Evolutionary conservation across 2,329 filamentous ascomycete genomes (phyloP).

Genomic region (Sporothrix mexicana): DNA sequence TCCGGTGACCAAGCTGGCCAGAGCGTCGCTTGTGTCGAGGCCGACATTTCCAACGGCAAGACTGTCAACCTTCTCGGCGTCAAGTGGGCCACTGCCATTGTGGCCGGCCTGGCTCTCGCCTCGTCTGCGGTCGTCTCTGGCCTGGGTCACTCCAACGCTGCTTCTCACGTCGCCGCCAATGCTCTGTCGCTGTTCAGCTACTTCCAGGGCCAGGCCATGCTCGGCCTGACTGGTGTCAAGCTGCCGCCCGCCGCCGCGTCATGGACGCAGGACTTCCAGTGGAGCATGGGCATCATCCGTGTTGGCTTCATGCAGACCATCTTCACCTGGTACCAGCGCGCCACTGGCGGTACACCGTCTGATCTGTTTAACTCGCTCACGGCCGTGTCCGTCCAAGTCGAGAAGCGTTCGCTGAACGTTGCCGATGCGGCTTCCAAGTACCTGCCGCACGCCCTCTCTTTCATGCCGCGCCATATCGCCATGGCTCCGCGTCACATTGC

Average conservation of each 20-base stretch:
- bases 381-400: conserved; percentile 74
- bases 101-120: conserved; percentile 73
- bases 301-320: conserved; percentile 78
- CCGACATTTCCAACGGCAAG: conserved; percentile 80
- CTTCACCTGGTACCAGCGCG: conserved; percentile 86
- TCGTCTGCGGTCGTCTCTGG: conserved; percentile 83
- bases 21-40: conserved; percentile 78
- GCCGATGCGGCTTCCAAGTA: conserved; percentile 43
- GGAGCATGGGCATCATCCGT: conserved; percentile 88
- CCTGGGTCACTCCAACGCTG: conserved; percentile 83
- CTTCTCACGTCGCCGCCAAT: conserved; percentile 84
- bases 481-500: conserved; percentile 43
- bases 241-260: conserved; percentile 81
- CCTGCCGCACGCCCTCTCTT: conserved; percentile 49
- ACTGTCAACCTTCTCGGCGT: conserved; percentile 81
- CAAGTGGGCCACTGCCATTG: conserved; percentile 79
- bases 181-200: conserved; percentile 83
- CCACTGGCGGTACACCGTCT: conserved; percentile 79
- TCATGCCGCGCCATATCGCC: conserved; percentile 51
- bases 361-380: conserved; percentile 72
- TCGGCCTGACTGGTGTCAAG: conserved; percentile 75
- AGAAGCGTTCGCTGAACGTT: conserved; percentile 56
- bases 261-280: conserved; percentile 92
- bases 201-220: conserved; percentile 85
- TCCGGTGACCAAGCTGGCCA: conserved; percentile 52